Base-by-base conservation (phyloP, 306 rosid genomes). In the Phaseolus lunatus region DNA sequence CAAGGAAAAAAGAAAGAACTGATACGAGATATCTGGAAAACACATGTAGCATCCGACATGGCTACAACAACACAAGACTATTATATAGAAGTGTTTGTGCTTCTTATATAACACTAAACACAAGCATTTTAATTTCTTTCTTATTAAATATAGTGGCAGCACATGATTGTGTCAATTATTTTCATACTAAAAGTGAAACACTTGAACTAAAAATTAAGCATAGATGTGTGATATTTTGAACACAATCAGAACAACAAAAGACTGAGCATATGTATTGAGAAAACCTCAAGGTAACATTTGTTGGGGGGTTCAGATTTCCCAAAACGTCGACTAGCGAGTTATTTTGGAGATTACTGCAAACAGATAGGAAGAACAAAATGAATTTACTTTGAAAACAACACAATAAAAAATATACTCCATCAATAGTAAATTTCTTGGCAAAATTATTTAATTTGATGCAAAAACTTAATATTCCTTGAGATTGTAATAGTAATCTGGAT, bases 281-380 rank as follows among this genome's bases (percentile, higher is more conserved):
- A 56, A 69, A 93, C 98, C 98, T 81, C 84, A 93, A 71, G 72
- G 88, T 88, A 79, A 91, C 90, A 81, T 91, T 89, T 77, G 33
- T 63, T 5, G 91, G 90, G 69, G 87, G 88, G 66, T 82, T 81
- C 52, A 86, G 58, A 81, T 52, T 76, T 78, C 87, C 96, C 35
- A 22, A 58, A 57, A 86, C 29, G 41, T 70, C 52, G n/a, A 86
- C 84, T 31, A 93, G 81, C 27, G 66, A 75, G 80, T 93, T 93
- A 84, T 91, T 88, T 50, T 74, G 80, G 67, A 93, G 86, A 85
- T 93, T 91, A 59, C 98, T 93, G 88, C 84, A 79, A 83, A 79
- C 48, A 15, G 5, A 78, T 78, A 57, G 37, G 76, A 67, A 52
- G 18, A 81, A 70, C 48, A 78, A 24, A 43, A 63, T 56, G 48